Conservation (phyloP, 345 rosid genomes). For the Ricinus communis region DNA sequence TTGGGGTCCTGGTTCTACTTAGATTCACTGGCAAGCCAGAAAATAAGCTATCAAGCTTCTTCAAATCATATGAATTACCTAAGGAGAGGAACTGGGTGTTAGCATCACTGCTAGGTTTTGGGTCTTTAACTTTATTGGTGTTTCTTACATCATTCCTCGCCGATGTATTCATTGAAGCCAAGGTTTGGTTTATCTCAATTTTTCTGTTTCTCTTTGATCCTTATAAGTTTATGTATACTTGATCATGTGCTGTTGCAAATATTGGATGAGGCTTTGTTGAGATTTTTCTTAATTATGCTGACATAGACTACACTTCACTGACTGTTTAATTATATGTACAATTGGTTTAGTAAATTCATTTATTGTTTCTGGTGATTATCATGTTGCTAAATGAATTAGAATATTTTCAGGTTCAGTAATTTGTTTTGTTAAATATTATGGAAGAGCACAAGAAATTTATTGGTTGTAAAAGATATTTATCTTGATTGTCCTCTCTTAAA, state of each 20-base stretch:
- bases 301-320: too few species aligned
- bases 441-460: too few species aligned
- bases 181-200: constrained; percentile 47
- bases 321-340: too few species aligned
- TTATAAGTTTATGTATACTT: constrained; percentile 5
- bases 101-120: constrained; percentile 65
- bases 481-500: too few species aligned
- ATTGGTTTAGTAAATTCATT: too few species aligned
- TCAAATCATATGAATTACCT: constrained; percentile 25
- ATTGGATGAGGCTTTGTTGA: too few species aligned
- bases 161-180: constrained; percentile 40
- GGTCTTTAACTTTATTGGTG: constrained; percentile 48
- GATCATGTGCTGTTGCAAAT: not conserved
- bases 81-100: constrained; percentile 58
- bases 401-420: too few species aligned
- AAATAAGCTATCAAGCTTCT: constrained; percentile 37
- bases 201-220: constrained; percentile 9
- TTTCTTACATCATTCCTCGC: constrained; percentile 52
- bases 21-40: constrained; percentile 48
- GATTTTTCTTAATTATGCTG: too few species aligned
- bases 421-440: too few species aligned
- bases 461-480: too few species aligned
- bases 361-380: too few species aligned
- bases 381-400: too few species aligned
- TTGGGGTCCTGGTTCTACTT: constrained; percentile 53